Evolutionary conservation across 2,329 filamentous ascomycete genomes (phyloP).

Genomic region (Dendrostoma leiphaemia): DNA sequence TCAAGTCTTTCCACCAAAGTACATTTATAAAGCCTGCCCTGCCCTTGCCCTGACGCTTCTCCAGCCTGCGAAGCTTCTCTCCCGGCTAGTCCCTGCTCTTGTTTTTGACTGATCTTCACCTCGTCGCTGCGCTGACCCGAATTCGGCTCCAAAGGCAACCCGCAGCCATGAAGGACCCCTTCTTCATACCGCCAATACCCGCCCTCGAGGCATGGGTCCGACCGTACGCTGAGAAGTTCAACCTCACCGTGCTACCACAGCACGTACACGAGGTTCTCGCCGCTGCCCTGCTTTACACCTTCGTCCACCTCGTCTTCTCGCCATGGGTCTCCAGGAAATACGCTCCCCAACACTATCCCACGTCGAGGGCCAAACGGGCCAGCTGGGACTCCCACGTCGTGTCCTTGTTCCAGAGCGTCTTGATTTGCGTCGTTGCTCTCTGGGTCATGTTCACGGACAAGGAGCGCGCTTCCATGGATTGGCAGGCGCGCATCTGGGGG

Average conservation of each 20-base stretch:
- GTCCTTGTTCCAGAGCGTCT: conserved; percentile 72
- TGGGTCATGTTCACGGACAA: conserved; percentile 70
- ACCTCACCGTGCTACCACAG: conserved; percentile 65
- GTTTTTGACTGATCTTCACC: not conserved
- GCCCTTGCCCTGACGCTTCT: not conserved
- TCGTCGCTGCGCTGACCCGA: conserved; percentile 3
- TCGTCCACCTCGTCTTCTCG: conserved; percentile 65
- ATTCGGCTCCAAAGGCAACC: not conserved
- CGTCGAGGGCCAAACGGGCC: conserved; percentile 63
- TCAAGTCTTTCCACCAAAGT: too few relatives aligned
- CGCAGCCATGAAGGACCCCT: conserved; percentile 67
- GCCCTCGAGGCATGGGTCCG: conserved; percentile 55
- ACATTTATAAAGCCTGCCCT: not conserved
- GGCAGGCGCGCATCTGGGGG: conserved; percentile 70
- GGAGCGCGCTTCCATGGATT: conserved; percentile 65
- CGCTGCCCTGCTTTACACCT: conserved; percentile 66
- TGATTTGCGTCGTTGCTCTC: conserved; percentile 72
- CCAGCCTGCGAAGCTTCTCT: not conserved
- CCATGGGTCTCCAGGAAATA: conserved; percentile 62
- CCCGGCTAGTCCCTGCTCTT: not conserved
- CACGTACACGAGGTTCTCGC: conserved; percentile 76
- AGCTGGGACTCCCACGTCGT: conserved; percentile 89
- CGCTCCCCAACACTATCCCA: conserved; percentile 62
- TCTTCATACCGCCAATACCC: conserved; percentile 61
- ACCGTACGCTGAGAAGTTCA: conserved; percentile 61